phyloP scores from a whole-genome alignment of 352 stramenopile species.

The Globisporangium sylvaticum region DNA sequence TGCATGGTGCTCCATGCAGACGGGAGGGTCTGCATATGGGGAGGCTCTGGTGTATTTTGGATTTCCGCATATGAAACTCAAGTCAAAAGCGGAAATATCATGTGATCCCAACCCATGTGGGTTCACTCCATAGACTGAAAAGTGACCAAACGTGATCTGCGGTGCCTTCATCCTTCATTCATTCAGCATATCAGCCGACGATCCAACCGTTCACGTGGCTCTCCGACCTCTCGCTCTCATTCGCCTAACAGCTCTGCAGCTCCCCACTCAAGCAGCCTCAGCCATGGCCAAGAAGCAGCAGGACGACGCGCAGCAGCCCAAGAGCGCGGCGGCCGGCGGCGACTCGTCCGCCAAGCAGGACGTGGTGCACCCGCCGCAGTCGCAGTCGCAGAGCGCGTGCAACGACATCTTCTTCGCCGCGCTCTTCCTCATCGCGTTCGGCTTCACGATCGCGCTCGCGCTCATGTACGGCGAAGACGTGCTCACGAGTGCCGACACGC shows the following conservation, averaged over 20 bases:
- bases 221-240: not conserved
- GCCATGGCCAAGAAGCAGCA: conserved; percentile 8
- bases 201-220: not conserved
- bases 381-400: conserved; percentile 22
- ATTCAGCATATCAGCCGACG: too few species aligned
- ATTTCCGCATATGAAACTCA: too few species aligned
- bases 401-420: conserved; percentile 26
- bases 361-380: conserved; percentile 19
- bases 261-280: not conserved
- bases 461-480: conserved; percentile 26
- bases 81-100: too few species aligned
- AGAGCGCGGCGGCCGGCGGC: conserved; percentile 3
- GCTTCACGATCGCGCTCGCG: conserved; percentile 22
- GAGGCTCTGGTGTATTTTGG: too few species aligned
- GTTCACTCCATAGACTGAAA: too few species aligned
- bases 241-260: not conserved
- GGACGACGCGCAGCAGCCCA: conserved; percentile 5
- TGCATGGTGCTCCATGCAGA: too few species aligned
- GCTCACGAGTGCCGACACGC: conserved; percentile 15
- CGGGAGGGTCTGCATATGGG: too few species aligned
- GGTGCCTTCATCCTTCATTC: not conserved
- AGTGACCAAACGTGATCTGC: too few species aligned
- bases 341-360: conserved; percentile 13
- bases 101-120: too few species aligned
- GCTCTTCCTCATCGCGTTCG: conserved; percentile 23